Percentiles rank a stretch among this genome's conserved stretches.
Evolutionary conservation across 2,329 filamentous ascomycete species (phyloP).

Genomic region (Parascedosporium putredinis): DNA sequence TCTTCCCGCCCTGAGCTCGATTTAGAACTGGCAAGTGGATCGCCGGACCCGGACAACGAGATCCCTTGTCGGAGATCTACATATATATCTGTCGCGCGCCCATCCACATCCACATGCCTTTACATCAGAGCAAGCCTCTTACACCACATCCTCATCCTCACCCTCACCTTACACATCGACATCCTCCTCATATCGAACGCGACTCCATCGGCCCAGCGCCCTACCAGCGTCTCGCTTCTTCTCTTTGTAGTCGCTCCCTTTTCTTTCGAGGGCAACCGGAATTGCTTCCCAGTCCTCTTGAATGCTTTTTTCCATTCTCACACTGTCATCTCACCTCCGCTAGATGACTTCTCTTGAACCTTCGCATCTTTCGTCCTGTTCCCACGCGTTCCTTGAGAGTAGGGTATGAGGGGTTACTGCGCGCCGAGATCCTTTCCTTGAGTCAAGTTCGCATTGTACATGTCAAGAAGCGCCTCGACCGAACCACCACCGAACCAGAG

Average conservation of each 20-base stretch:
- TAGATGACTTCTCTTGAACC: neutral
- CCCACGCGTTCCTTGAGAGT: neutral
- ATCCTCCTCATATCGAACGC: too few species aligned
- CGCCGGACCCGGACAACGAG: neutral
- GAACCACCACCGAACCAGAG: neutral
- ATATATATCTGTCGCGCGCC: neutral
- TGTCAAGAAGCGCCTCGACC: neutral
- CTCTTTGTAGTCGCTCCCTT: too few species aligned
- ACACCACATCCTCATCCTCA: too few species aligned
- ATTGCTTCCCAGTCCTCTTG: too few species aligned
- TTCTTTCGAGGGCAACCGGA: too few species aligned
- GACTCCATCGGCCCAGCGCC: too few species aligned
- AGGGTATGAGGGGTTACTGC: conserved; percentile 4
- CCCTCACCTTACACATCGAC: too few species aligned
- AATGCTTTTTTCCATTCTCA: too few species aligned
- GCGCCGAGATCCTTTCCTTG: neutral
- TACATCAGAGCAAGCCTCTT: too few species aligned
- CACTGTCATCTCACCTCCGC: too few species aligned
- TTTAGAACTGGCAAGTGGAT: neutral
- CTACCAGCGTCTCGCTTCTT: too few species aligned
- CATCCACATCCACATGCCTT: neutral
- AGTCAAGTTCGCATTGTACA: neutral
- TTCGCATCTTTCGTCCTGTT: too few species aligned
- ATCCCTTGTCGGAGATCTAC: neutral
- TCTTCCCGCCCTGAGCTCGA: neutral